Evolutionary conservation across 2,329 filamentous ascomycete genomes (phyloP).

Genomic region (Exophiala calicioides): DNA sequence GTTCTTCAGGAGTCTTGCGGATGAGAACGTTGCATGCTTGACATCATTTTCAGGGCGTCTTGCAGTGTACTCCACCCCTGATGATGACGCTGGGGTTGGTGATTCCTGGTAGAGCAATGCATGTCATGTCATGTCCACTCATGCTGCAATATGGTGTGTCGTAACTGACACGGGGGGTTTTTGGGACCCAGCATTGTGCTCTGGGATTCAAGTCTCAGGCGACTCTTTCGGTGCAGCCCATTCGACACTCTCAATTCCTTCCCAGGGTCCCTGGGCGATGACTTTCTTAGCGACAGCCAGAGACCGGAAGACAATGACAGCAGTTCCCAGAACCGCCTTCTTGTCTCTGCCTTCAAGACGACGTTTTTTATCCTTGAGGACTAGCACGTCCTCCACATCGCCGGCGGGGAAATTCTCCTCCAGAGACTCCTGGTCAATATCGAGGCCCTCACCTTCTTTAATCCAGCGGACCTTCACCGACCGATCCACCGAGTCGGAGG

Average conservation of each 20-base stretch:
- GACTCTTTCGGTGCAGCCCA: conserved; percentile 58
- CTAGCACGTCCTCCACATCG: conserved; percentile 56
- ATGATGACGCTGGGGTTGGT: too few relatives aligned
- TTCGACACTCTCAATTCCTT: conserved; percentile 53
- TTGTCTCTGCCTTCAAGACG: conserved; percentile 52
- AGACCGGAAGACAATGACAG: conserved; percentile 58
- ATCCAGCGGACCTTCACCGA: conserved; percentile 60
- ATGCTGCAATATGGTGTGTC: too few relatives aligned
- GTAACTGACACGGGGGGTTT: too few relatives aligned
- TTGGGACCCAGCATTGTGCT: too few relatives aligned
- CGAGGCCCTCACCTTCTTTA: conserved; percentile 47
- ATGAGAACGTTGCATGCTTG: too few relatives aligned
- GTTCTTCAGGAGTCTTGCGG: too few relatives aligned
- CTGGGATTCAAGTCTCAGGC: conserved; percentile 44
- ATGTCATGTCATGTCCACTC: too few relatives aligned
- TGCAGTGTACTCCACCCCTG: too few relatives aligned
- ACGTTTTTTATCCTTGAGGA: conserved; percentile 56
- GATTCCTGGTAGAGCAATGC: too few relatives aligned
- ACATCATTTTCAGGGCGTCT: too few relatives aligned
- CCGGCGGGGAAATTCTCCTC: conserved; percentile 56
- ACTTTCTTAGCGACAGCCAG: conserved; percentile 43
- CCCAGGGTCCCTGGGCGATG: conserved; percentile 43
- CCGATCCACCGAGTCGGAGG: conserved; percentile 47
- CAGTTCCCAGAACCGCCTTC: conserved; percentile 54
- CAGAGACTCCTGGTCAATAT: conserved; percentile 52